Conservation (phyloP, 345 rosid genomes). For the Brassica nigra region DNA sequence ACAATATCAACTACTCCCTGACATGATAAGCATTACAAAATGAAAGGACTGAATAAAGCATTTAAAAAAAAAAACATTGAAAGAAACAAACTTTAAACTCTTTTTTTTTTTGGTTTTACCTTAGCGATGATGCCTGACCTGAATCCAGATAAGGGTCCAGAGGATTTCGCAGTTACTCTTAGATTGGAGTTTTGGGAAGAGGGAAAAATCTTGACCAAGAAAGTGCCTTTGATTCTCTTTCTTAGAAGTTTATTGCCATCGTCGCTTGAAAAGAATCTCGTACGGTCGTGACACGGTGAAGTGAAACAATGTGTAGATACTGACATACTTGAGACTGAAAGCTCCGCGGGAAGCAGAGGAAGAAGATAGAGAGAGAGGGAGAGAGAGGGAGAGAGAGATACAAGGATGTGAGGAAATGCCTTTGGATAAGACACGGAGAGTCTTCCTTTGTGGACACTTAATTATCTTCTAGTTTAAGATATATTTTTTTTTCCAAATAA, state of each 20-base stretch:
- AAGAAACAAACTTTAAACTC: not conserved
- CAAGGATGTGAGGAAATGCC: conserved; percentile 21
- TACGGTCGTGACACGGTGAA: conserved; percentile 47
- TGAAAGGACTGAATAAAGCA: too few relatives aligned
- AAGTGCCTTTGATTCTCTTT: conserved; percentile 41
- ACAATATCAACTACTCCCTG: conserved; percentile 48
- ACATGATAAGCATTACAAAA: not conserved
- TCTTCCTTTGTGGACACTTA: conserved; percentile 11
- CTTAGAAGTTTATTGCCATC: conserved; percentile 34
- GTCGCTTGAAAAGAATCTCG: conserved; percentile 33
- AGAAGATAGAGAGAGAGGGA: conserved; percentile 7
- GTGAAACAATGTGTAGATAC: conserved; percentile 51
- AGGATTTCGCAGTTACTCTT: conserved; percentile 43
- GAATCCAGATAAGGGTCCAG: conserved; percentile 38
- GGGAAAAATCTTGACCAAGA: conserved; percentile 46
- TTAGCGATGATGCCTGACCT: conserved; percentile 43
- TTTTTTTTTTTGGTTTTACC: conserved; percentile 2
- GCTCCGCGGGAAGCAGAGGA: conserved; percentile 28
- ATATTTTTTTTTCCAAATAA: not conserved
- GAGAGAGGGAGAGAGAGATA: not conserved
- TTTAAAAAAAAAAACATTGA: not conserved
- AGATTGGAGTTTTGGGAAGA: conserved; percentile 39
- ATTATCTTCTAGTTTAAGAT: not conserved
- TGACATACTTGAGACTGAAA: conserved; percentile 53
- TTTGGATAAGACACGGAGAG: conserved; percentile 30